Percentiles rank a stretch among this genome's conserved stretches.
phyloP scores from a whole-genome alignment of 1,284 basidiomycete genomes.

The Ceratobasidium sp. region DNA sequence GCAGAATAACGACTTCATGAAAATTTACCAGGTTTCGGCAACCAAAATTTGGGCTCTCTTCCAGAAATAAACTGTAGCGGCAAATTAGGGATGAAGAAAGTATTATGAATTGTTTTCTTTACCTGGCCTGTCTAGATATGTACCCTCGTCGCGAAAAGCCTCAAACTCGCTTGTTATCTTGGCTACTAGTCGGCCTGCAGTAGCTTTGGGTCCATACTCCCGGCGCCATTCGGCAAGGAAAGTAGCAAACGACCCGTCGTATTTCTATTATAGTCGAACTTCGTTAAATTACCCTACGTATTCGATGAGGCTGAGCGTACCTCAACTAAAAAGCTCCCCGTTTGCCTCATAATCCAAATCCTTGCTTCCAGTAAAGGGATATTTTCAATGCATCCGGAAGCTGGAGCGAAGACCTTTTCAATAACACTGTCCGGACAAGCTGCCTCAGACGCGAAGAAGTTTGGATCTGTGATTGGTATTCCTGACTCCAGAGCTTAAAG shows the following conservation, averaged over 20 bases:
- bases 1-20: not conserved
- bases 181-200: constrained; percentile 78
- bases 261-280: constrained; percentile 63
- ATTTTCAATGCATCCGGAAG: constrained; percentile 68
- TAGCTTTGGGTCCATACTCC: constrained; percentile 67
- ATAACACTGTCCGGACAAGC: constrained; percentile 77
- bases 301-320: constrained; percentile 62
- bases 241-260: constrained; percentile 76
- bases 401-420: constrained; percentile 74
- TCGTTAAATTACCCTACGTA: not conserved
- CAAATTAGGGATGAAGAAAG: not conserved
- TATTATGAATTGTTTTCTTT: constrained; percentile 46
- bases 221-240: constrained; percentile 75
- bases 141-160: constrained; percentile 78
- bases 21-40: constrained; percentile 84
- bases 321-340: constrained; percentile 74
- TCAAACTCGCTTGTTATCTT: constrained; percentile 79
- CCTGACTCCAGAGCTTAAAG: constrained; percentile 68
- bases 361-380: constrained; percentile 78
- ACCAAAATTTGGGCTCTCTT: constrained; percentile 89
- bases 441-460: constrained; percentile 76
- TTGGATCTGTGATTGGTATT: constrained; percentile 80
- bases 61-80: constrained; percentile 75
- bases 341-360: constrained; percentile 78
- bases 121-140: constrained; percentile 72